Evolutionary conservation across 805 yeast species (phyloP), one percentile per base, ranked within the genome.

Genomic region (Starmera quercuum): DNA sequence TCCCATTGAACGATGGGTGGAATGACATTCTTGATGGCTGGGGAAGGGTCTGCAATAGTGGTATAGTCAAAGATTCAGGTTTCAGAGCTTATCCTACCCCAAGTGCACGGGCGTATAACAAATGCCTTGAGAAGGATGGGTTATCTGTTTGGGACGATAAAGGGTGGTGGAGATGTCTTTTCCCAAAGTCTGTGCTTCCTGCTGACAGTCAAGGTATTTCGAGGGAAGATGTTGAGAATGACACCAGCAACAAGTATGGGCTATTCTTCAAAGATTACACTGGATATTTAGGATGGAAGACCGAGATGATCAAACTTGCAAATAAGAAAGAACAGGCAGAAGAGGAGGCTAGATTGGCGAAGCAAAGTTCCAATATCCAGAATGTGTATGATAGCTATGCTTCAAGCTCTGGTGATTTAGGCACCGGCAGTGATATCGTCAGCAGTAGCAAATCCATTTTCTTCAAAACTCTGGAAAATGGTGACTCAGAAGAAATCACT

Each of bases 161-260:
- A 16, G 97, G 97, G 0, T 72, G 78, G 55, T 90, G 97, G 97
- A 73, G 88, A 51, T 90, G 97, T 59, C 61, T 90, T 30, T 81
- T 88, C 56, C 95, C 95, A 10, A 66, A 67, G 49, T 58, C 56
- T 31, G 61, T 54, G 40, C 42, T 46, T 33, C 44, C 43, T 47
- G 55, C 50, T 37, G 46, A 57, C 4, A 51, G 51, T 15, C 54
- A 53, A 11, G 49, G 68, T 15, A 48, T 77, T 35, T 65, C 78
- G 20, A 73, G 66, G 43, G 86, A 81, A 46, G 83, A 78, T 45
- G 73, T 80, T 19, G 66, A 68, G 40, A 51, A 56, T 20, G 62
- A 63, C 30, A 40, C 38, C 2, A 50, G 56, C 12, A 73, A 78
- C 30, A 61, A 63, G 23, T 55, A 64, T 37, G 87, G 86, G 1